A percentile compares a stretch with the other conserved stretches of the same genome.
phyloP scores from a whole-genome alignment of 306 rosid genomes.

The Casuarina cunninghamiana region DNA sequence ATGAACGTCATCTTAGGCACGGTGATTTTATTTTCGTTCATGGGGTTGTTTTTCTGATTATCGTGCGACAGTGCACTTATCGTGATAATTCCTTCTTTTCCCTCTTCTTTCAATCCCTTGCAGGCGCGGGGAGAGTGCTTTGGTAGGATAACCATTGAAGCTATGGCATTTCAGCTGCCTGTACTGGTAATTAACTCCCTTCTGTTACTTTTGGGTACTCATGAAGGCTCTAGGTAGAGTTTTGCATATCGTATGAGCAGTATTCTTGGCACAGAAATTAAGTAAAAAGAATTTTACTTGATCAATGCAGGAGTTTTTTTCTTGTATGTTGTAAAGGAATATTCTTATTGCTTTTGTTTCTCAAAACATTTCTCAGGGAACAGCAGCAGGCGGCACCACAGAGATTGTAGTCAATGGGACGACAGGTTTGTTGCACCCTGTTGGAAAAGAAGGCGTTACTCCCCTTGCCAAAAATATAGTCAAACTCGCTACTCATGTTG shows the following conservation, averaged over 20 bases:
- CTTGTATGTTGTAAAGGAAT: neutral
- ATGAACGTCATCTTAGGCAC: neutral
- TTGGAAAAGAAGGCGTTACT: slow-evolving; percentile 67
- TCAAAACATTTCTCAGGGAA: slow-evolving; percentile 52
- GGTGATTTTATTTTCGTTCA: neutral
- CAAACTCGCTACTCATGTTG: slow-evolving; percentile 79
- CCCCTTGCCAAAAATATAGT: slow-evolving; percentile 81
- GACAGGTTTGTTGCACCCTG: slow-evolving; percentile 80
- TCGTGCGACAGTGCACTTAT: neutral
- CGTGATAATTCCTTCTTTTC: neutral
- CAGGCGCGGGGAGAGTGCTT: slow-evolving; percentile 84
- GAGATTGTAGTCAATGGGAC: slow-evolving; percentile 86
- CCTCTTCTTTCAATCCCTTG: neutral
- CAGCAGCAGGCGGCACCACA: slow-evolving; percentile 93
- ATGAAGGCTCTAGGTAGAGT: neutral
- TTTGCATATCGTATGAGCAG: neutral
- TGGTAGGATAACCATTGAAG: slow-evolving; percentile 88
- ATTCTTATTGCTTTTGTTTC: neutral
- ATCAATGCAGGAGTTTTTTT: neutral
- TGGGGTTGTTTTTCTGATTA: neutral
- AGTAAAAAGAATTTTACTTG: neutral
- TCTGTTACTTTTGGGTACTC: neutral
- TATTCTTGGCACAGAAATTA: neutral
- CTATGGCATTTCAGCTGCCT: slow-evolving; percentile 86
- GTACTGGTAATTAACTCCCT: slow-evolving; percentile 58